A percentile compares a stretch with the other conserved stretches of the same genome.
These are phyloP conservation scores for Salix koriyanagi DNA, from an alignment of 345 rosid species.

Conservation along the genomic window DNA sequence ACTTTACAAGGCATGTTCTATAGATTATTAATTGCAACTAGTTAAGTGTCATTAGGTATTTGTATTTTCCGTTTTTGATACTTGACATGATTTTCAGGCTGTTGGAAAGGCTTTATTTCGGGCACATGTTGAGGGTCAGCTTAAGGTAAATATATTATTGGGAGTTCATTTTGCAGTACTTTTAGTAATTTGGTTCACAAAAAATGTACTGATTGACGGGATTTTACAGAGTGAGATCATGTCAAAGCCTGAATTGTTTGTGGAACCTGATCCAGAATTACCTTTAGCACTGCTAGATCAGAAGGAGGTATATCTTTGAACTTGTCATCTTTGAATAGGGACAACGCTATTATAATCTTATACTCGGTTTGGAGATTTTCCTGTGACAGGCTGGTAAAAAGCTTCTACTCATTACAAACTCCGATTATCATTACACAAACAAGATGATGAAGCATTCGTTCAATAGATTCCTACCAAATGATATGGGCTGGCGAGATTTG, in stretches of 20 bases:
- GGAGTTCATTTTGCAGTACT: not conserved
- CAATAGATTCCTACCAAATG: slow-evolving; percentile 81
- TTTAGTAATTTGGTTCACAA: not conserved
- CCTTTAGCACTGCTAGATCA: slow-evolving; percentile 92
- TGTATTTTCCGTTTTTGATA: slow-evolving; percentile 13
- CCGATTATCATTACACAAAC: slow-evolving; percentile 89
- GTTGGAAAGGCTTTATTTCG: slow-evolving; percentile 93
- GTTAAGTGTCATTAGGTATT: slow-evolving; percentile 6
- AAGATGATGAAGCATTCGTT: slow-evolving; percentile 98
- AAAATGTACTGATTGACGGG: slow-evolving; percentile 11
- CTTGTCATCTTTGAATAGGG: not conserved
- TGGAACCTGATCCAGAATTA: slow-evolving; percentile 91
- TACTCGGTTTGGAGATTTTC: slow-evolving; percentile 11
- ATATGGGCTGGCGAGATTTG: slow-evolving; percentile 90
- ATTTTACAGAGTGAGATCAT: slow-evolving; percentile 79
- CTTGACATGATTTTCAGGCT: slow-evolving; percentile 50
- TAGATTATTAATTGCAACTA: slow-evolving; percentile 5
- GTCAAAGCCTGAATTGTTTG: slow-evolving; percentile 93
- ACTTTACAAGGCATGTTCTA: slow-evolving; percentile 68
- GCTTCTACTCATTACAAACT: slow-evolving; percentile 91
- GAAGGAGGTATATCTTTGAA: slow-evolving; percentile 63
- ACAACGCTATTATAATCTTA: slow-evolving; percentile 7
- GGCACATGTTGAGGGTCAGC: slow-evolving; percentile 96
- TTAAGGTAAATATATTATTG: slow-evolving; percentile 51
- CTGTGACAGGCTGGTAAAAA: slow-evolving; percentile 83